phyloP scores from a whole-genome alignment of 495 filamentous ascomycete genomes.

The Trichoderma erinaceum region DNA sequence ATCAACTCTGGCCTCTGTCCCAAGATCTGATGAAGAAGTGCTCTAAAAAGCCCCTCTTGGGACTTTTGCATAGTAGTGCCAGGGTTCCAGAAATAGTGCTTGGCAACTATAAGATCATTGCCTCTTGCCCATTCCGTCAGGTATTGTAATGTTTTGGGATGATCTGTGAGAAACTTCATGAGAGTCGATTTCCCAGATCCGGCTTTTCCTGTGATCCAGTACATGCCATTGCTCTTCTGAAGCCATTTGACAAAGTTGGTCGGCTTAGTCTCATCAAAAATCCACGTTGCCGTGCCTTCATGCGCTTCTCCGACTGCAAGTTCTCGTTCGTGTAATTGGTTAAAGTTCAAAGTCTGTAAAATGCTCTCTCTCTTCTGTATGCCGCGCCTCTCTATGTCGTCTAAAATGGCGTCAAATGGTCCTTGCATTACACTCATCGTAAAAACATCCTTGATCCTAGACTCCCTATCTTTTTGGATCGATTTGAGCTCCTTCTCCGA shows the following conservation, averaged over 20 bases:
- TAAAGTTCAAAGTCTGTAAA: too few species aligned
- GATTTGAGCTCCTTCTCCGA: too few species aligned
- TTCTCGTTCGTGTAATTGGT: too few species aligned
- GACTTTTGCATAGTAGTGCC: constrained; percentile 35
- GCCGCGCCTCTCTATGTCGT: too few species aligned
- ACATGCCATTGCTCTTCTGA: constrained; percentile 17
- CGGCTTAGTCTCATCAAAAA: too few species aligned
- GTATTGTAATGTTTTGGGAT: constrained; percentile 14
- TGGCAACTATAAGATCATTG: constrained; percentile 8
- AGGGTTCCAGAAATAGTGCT: constrained; percentile 34
- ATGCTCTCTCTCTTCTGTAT: too few species aligned
- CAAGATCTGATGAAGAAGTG: constrained; percentile 37
- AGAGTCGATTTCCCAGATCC: constrained; percentile 38
- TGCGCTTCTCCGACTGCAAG: too few species aligned
- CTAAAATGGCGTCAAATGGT: too few species aligned
- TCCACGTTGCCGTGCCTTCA: too few species aligned
- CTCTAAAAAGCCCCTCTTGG: constrained; percentile 36
- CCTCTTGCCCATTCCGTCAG: constrained; percentile 24
- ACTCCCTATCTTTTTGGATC: too few species aligned
- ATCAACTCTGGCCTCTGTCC: constrained; percentile 24
- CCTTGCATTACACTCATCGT: too few species aligned
- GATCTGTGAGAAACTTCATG: constrained; percentile 31
- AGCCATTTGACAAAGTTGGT: constrained; percentile 16
- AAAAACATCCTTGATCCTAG: too few species aligned
- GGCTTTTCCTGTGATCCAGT: constrained; percentile 35